Base-by-base conservation (phyloP, 2,329 filamentous ascomycete genomes). In the Chrysoporthe puriensis region DNA sequence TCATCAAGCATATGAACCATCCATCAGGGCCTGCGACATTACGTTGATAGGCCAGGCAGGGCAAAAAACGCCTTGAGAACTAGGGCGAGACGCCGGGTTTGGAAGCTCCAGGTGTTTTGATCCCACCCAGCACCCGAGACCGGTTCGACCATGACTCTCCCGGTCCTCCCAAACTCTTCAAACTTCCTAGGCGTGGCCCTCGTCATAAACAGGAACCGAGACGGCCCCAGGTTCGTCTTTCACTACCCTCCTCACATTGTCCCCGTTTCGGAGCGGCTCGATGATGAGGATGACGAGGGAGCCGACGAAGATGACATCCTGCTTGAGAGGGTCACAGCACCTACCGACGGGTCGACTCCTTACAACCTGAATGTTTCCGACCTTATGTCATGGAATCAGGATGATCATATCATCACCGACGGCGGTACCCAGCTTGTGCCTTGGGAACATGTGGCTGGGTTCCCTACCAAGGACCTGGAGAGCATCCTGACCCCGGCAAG, bases 181-280 rank as follows among this genome's bases (percentile, higher is more conserved):
- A 88, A 87, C 75, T 85, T 88, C 71, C 78, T 94, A 63, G 91
- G 90, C 54, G 88, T 95, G 67, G 88, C 92, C 63, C 86, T 95
- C 50, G 88, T 94, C 72, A 88, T 92, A 73, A 88, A 88, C 74
- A 87, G 91, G 71, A 92, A 91, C 44, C 88, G 91, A 71, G 91
- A 92, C 73, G 93, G 93, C 18, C 91, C 93, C 40, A 88, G 89
- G 71, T 91, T 96, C 73, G 91, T 96, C 73, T 97, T 94, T 78
- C 92, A 97, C 78, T 96, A 96, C 75, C 93, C 93, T n/a, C 85
- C 89, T n/a, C 77, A 81, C 59, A 82, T 87, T 56, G 76, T 75
- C 9, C 76, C 73, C 79, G 81, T 74, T 78, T 73, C 76, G 77
- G 69, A 78, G 75, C 61, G 76, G 70, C 62, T 75, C 40, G 77